Evolutionary conservation across 2,329 filamentous ascomycete genomes (phyloP).

Genomic region (Stromatinia cepivora): DNA sequence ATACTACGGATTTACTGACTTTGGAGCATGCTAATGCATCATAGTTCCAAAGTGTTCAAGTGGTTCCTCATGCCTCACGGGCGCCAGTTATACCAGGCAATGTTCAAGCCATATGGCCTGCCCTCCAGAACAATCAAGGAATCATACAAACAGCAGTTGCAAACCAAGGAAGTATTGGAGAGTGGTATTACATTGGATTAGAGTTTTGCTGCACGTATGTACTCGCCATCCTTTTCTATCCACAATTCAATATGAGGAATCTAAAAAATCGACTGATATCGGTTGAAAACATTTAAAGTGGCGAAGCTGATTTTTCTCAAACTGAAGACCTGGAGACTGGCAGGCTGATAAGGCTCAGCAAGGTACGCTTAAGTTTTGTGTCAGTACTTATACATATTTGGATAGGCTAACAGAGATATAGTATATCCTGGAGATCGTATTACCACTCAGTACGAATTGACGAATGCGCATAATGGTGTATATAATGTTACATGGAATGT

Average conservation of each 20-base stretch:
- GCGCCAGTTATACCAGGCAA: not conserved
- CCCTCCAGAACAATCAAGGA: conserved; percentile 2
- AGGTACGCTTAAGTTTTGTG: not conserved
- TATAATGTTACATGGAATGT: conserved; percentile 11
- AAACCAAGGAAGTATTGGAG: conserved; percentile 12
- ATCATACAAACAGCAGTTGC: not conserved
- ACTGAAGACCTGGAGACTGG: not conserved
- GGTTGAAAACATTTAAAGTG: not conserved
- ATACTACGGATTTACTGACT: too few species aligned
- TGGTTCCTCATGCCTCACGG: not conserved
- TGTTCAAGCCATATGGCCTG: conserved; percentile 17
- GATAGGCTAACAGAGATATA: not conserved
- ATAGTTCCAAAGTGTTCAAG: conserved; percentile 12
- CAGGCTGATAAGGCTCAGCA: conserved; percentile 7
- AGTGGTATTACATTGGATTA: conserved; percentile 16
- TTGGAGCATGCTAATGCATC: not conserved
- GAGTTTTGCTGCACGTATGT: conserved; percentile 18
- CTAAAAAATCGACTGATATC: not conserved
- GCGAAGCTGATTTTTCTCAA: not conserved
- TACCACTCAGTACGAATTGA: not conserved
- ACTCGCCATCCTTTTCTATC: not conserved
- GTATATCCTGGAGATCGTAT: conserved; percentile 10
- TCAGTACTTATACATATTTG: not conserved
- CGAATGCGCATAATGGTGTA: not conserved
- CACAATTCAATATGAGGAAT: not conserved